Evolutionary conservation across 306 rosid species (phyloP).

Genomic region (Ormosia emarginata): DNA sequence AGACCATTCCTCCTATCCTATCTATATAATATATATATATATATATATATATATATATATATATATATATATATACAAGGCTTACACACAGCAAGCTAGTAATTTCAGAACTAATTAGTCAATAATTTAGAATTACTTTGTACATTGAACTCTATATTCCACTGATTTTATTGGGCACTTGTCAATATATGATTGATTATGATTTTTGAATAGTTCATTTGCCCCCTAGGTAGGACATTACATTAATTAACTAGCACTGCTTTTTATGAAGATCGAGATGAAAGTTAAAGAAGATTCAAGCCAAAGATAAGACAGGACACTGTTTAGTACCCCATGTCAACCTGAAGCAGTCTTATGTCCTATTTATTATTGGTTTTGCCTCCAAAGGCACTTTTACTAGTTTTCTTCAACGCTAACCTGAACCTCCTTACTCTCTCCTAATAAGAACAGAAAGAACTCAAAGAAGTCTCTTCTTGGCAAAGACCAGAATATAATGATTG

Average conservation of each 20-base stretch:
- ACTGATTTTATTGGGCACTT: background rate
- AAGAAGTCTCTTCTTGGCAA: background rate
- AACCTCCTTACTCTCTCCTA: background rate
- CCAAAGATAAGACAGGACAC: slow-evolving; percentile 27
- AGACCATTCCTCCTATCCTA: too few relatives aligned
- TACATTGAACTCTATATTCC: background rate
- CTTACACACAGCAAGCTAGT: too few relatives aligned
- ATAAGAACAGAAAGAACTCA: background rate
- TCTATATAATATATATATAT: too few relatives aligned
- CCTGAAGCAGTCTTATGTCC: slow-evolving; percentile 49
- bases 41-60: too few relatives aligned
- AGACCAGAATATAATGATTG: slow-evolving; percentile 7
- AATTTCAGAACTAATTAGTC: too few relatives aligned
- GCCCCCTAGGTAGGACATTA: background rate
- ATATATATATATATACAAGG: too few relatives aligned
- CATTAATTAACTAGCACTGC: slow-evolving; percentile 13
- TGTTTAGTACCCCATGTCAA: slow-evolving; percentile 50
- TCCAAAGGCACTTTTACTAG: slow-evolving; percentile 54
- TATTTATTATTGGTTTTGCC: slow-evolving; percentile 49
- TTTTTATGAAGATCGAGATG: slow-evolving; percentile 54
- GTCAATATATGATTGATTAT: background rate
- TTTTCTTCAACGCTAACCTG: slow-evolving; percentile 44
- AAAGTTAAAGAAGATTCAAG: slow-evolving; percentile 46
- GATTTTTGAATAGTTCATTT: background rate
- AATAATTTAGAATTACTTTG: slow-evolving; percentile 7